A percentile compares a stretch with the other conserved stretches of the same genome.
phyloP scores from a whole-genome alignment of 306 rosid genomes.

The Heteromeles arbutifolia region DNA sequence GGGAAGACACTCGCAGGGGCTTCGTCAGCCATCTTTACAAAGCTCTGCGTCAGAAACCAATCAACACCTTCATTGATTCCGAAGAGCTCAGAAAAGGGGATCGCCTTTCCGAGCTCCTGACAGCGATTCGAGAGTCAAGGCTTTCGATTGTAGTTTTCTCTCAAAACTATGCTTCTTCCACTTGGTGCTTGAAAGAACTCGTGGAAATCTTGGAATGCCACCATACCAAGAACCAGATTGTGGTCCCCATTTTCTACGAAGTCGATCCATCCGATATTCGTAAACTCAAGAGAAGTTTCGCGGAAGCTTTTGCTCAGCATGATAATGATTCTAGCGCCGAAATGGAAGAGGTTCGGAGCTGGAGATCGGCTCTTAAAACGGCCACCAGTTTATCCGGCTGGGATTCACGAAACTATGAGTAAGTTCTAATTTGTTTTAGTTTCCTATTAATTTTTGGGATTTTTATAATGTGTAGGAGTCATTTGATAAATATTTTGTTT shows the following conservation, averaged over 20 bases:
- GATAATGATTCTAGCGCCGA: neutral
- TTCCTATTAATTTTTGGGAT: too few relatives aligned
- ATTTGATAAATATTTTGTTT: too few relatives aligned
- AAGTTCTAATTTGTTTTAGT: neutral
- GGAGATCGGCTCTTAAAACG: neutral
- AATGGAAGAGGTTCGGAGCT: neutral
- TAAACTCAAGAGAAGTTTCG: neutral
- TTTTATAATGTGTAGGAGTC: too few relatives aligned
- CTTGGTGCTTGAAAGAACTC: conserved; percentile 1
- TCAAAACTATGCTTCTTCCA: neutral
- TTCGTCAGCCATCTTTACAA: neutral
- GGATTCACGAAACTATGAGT: too few relatives aligned
- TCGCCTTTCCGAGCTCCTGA: neutral
- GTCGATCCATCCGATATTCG: neutral
- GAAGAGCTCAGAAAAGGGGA: neutral
- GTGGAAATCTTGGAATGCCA: neutral
- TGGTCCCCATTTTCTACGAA: conserved; percentile 1
- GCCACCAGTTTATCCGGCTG: too few relatives aligned
- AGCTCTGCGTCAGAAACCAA: neutral
- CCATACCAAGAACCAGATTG: neutral
- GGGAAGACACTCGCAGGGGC: neutral
- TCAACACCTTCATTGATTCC: neutral
- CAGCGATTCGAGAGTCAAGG: neutral
- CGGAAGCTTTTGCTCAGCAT: neutral
- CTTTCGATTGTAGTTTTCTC: neutral